A percentile compares a stretch with the other conserved stretches of the same genome.
Evolutionary conservation across 2,329 filamentous ascomycete genomes (phyloP).

Genomic region (Microsporum audouinii): DNA sequence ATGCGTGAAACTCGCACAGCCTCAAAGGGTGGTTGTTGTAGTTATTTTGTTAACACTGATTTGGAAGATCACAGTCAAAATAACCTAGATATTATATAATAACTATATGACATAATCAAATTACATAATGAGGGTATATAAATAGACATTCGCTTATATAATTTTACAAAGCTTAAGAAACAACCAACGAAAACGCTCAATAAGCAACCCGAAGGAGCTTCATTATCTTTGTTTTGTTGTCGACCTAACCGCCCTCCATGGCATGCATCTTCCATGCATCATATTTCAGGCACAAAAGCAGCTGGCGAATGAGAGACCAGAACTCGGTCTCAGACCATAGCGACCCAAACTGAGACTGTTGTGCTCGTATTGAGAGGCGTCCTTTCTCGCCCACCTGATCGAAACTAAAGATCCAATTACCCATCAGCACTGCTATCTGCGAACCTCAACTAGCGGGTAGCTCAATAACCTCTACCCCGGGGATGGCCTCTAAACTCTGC

Average conservation of each 20-base stretch:
- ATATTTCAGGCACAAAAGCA: constrained; percentile 5
- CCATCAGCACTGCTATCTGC: background rate
- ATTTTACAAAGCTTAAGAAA: background rate
- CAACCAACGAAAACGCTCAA: background rate
- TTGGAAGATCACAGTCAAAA: background rate
- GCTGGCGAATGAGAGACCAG: background rate
- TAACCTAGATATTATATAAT: background rate
- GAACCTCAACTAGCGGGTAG: background rate
- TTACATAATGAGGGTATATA: background rate
- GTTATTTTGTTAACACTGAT: background rate
- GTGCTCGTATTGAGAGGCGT: background rate
- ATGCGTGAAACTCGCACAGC: too few species aligned
- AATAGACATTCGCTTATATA: background rate
- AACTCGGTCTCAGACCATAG: background rate
- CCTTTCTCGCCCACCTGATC: background rate
- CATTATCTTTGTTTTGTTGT: background rate
- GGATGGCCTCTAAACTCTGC: background rate
- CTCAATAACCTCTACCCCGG: background rate
- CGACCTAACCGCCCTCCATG: background rate
- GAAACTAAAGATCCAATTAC: background rate
- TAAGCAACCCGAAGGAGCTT: background rate
- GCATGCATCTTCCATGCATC: background rate
- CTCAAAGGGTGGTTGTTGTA: too few species aligned
- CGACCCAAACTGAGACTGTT: background rate
- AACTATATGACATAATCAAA: background rate